Percentiles rank a stretch among this genome's conserved stretches.
Evolutionary conservation across 257 asterid genomes (phyloP).

Genomic region (Perilla frutescens): DNA sequence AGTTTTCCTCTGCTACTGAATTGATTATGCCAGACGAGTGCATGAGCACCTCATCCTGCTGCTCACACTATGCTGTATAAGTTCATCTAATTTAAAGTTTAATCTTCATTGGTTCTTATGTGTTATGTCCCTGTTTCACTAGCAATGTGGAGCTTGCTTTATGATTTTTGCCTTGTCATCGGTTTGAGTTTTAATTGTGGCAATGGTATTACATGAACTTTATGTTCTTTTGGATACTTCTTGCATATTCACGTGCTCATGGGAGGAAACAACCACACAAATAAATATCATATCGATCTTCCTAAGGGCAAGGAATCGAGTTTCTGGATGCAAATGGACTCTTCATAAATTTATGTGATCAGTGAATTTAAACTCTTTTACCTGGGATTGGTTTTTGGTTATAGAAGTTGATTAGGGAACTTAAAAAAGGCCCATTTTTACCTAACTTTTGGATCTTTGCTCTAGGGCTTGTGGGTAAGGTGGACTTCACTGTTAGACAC

Average conservation of each 20-base stretch:
- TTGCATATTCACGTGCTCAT: slow-evolving; percentile 2
- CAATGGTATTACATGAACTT: neutral
- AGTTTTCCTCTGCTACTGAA: slow-evolving; percentile 12
- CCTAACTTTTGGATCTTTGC: slow-evolving; percentile 27
- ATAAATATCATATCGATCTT: neutral
- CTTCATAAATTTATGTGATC: neutral
- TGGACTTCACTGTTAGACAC: slow-evolving; percentile 95
- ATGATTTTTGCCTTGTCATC: slow-evolving; percentile 9
- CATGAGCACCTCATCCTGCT: slow-evolving; percentile 7
- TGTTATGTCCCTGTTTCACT: neutral
- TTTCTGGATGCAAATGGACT: slow-evolving; percentile 2
- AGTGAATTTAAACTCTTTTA: neutral
- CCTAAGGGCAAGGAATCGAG: slow-evolving; percentile 2
- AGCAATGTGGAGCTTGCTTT: slow-evolving; percentile 13
- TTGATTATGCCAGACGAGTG: neutral
- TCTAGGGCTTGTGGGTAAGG: slow-evolving; percentile 86
- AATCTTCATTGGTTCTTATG: neutral
- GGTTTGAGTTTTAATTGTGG: neutral
- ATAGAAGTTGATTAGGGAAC: slow-evolving; percentile 20
- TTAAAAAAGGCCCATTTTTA: neutral
- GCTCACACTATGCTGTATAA: slow-evolving; percentile 14
- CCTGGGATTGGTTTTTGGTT: slow-evolving; percentile 12
- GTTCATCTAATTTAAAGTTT: slow-evolving; percentile 10
- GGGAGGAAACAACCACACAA: slow-evolving; percentile 1
- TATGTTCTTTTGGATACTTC: slow-evolving; percentile 11